phyloP scores from a whole-genome alignment of 176 grass and related monocot species.

The Alloteropsis semialata region DNA sequence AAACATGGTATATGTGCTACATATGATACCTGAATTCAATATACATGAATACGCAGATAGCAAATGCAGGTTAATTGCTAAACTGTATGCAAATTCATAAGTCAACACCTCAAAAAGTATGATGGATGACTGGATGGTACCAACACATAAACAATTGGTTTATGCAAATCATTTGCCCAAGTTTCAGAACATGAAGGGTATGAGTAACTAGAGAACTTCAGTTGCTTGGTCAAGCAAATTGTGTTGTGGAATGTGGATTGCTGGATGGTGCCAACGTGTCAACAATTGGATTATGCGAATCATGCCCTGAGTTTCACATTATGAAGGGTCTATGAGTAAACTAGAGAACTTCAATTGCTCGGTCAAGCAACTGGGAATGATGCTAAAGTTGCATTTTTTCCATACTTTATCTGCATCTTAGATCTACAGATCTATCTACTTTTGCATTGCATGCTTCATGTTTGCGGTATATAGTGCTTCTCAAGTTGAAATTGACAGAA shows the following conservation, averaged over 20 bases:
- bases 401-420: background rate
- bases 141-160: background rate
- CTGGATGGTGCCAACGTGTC: no score
- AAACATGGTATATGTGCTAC: background rate
- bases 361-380: background rate
- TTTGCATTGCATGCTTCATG: background rate
- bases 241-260: no score
- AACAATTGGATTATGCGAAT: no score
- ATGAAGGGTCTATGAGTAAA: background rate
- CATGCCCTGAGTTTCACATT: no score
- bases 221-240: conserved; percentile 16
- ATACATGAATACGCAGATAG: conserved; percentile 5
- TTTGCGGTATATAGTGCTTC: background rate
- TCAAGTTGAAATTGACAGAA: background rate
- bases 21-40: background rate
- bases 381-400: background rate
- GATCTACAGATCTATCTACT: background rate
- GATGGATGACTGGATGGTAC: conserved; percentile 12
- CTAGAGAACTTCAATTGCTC: conserved; percentile 17
- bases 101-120: background rate
- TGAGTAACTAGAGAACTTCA: background rate
- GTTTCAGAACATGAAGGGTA: background rate
- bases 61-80: background rate
- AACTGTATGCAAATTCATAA: background rate
- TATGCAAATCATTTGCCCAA: background rate